Conservation (phyloP, 371 early-diverging fungal genomes). For the Smittium culicis region DNA sequence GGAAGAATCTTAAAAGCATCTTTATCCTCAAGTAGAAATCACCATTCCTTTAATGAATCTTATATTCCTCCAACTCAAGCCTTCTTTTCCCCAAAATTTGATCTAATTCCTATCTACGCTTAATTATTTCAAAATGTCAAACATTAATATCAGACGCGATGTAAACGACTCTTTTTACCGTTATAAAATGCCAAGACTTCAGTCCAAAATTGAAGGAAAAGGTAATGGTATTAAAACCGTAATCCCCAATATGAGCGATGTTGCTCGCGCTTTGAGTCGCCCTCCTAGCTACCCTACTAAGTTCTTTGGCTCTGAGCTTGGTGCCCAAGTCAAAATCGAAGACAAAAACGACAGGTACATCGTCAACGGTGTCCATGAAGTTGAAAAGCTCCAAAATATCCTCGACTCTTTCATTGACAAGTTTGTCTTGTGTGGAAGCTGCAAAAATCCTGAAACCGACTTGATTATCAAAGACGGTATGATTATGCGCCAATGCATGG, state of each 20-base stretch:
- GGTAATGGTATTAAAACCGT: conserved; percentile 99
- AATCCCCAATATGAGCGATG: conserved; percentile 93
- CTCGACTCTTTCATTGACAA: conserved; percentile 92
- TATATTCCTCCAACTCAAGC: too few relatives aligned
- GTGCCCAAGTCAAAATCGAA: conserved; percentile 86
- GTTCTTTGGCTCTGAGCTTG: conserved; percentile 93
- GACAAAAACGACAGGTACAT: conserved; percentile 87
- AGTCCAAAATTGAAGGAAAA: conserved; percentile 91
- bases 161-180: conserved; percentile 91
- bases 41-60: too few relatives aligned
- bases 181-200: conserved; percentile 97
- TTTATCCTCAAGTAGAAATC: too few relatives aligned
- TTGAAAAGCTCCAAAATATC: conserved; percentile 69
- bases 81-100: too few relatives aligned
- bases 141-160: conserved; percentile 74
- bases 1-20: too few relatives aligned
- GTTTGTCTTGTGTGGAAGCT: conserved; percentile 91
- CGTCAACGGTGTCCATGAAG: conserved; percentile 95
- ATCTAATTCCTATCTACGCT: too few relatives aligned
- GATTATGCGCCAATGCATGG: conserved; percentile 73
- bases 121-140: conserved; percentile 53
- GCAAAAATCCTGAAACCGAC: conserved; percentile 98
- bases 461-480: conserved; percentile 59
- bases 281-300: conserved; percentile 85
- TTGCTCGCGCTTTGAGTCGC: conserved; percentile 82